Evolutionary conservation across 176 grass and related monocot genomes (phyloP).

Genomic region (Ensete glaucum): DNA sequence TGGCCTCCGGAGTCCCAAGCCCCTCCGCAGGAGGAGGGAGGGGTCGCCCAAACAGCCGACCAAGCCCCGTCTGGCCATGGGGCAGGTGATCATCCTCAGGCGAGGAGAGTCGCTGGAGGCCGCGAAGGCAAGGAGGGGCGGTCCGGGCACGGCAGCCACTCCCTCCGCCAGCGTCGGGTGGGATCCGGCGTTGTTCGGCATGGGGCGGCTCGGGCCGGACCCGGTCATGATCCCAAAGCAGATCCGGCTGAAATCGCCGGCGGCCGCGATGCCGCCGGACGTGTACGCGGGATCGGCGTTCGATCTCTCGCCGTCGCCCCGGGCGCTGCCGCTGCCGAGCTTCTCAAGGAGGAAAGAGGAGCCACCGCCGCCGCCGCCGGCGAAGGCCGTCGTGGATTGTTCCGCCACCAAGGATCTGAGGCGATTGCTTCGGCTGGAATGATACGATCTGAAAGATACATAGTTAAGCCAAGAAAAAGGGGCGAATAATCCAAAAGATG

Average conservation of each 20-base stretch:
- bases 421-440: slow-evolving; percentile 47
- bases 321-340: slow-evolving; percentile 45
- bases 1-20: not conserved
- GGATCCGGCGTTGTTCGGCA: not conserved
- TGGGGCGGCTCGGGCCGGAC: not conserved
- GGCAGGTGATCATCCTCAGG: slow-evolving; percentile 1
- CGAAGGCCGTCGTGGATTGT: slow-evolving; percentile 20
- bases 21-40: not conserved
- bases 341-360: slow-evolving; percentile 14
- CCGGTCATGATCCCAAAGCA: slow-evolving; percentile 4
- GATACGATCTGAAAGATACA: slow-evolving; percentile 17
- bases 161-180: not conserved
- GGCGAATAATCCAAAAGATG: not conserved
- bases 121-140: not conserved
- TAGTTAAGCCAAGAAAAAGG: not conserved
- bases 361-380: not conserved
- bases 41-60: not conserved
- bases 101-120: not conserved
- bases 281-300: slow-evolving; percentile 30
- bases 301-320: slow-evolving; percentile 43
- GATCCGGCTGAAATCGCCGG: not conserved
- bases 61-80: not conserved
- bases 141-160: not conserved
- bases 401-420: slow-evolving; percentile 52
- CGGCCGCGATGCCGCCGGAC: not conserved